phyloP scores from a whole-genome alignment of 257 asterid species.

The Solanum appendiculatum region DNA sequence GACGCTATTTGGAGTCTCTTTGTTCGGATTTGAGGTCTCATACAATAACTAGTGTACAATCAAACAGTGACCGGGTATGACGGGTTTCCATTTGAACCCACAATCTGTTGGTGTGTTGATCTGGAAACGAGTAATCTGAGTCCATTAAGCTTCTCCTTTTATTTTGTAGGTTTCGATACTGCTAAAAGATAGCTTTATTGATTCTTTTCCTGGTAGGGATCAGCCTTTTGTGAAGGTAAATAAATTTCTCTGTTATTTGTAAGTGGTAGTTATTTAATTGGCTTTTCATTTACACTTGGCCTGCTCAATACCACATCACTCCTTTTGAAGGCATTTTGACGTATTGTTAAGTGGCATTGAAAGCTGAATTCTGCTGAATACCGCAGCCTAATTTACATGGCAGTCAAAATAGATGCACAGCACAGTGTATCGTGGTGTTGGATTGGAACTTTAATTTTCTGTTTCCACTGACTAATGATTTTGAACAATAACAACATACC shows the following conservation, averaged over 20 bases:
- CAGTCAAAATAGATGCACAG: neutral
- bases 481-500: too few relatives aligned
- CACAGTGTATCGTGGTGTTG: neutral
- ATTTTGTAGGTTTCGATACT: constrained; percentile 71
- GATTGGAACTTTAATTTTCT: neutral
- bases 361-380: neutral
- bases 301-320: neutral
- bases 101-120: neutral
- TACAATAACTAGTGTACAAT: constrained; percentile 74
- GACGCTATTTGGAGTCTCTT: constrained; percentile 63
- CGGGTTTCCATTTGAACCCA: neutral
- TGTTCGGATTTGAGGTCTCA: constrained; percentile 75
- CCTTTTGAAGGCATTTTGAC: neutral
- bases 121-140: neutral
- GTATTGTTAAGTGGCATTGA: neutral
- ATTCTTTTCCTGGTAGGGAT: constrained; percentile 59
- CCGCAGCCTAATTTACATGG: neutral
- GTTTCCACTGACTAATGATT: neutral
- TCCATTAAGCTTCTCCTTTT: neutral
- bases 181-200: constrained; percentile 73
- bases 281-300: neutral
- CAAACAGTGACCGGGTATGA: constrained; percentile 64
- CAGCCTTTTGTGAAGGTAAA: constrained; percentile 71
- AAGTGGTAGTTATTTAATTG: constrained; percentile 1
- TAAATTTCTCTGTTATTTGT: neutral